These are phyloP conservation scores for Trifolium repens DNA, from an alignment of 306 rosid genomes.

Conservation along the genomic window DNA sequence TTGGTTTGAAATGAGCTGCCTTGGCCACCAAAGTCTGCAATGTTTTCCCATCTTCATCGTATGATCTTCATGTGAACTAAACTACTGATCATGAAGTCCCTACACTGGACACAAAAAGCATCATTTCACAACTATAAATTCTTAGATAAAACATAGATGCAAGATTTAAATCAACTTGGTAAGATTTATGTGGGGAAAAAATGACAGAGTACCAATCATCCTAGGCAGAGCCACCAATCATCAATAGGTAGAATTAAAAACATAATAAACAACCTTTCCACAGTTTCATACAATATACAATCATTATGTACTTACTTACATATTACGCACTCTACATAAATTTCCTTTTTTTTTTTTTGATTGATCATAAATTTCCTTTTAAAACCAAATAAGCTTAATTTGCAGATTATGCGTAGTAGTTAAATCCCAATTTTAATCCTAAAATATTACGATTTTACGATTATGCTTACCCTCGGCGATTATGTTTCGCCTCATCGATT, in stretches of 20 bases:
- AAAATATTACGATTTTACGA: too few relatives aligned
- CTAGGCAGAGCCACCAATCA: neutral
- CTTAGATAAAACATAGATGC: constrained; percentile 8
- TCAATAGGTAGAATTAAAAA: constrained; percentile 12
- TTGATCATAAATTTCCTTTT: constrained; percentile 11
- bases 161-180: neutral
- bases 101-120: constrained; percentile 38
- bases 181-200: constrained; percentile 3
- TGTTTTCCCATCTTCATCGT: constrained; percentile 56
- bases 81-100: constrained; percentile 39
- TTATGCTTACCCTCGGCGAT: too few relatives aligned
- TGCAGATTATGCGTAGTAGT: neutral
- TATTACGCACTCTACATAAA: neutral
- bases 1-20: constrained; percentile 57
- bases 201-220: neutral
- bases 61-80: constrained; percentile 40
- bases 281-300: constrained; percentile 10
- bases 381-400: neutral
- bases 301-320: neutral
- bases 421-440: too few relatives aligned
- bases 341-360: too few relatives aligned
- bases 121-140: constrained; percentile 10
- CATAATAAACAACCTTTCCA: neutral
- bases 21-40: constrained; percentile 98
- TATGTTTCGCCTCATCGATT: too few relatives aligned